Evolutionary conservation across 192 early-diverging fungal species (phyloP).

Genomic region (Geosiphon pyriformis): DNA sequence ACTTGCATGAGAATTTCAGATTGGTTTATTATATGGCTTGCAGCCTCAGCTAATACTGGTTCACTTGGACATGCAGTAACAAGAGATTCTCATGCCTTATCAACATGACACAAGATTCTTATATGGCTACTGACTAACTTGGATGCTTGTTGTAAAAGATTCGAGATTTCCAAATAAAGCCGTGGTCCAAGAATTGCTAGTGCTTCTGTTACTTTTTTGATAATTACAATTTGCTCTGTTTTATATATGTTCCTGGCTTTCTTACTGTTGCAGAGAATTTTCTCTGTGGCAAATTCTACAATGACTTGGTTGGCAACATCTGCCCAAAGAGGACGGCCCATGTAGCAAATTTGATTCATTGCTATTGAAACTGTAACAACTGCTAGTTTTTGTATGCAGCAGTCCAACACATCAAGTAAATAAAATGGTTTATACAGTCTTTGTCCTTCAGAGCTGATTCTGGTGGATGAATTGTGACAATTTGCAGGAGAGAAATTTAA

Average conservation of each 20-base stretch:
- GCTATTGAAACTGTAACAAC: constrained; percentile 4
- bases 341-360: constrained; percentile 3
- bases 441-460: constrained; percentile 1
- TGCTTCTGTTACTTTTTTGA: constrained; percentile 2
- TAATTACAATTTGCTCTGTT: neutral
- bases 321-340: constrained; percentile 9
- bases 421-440: constrained; percentile 14
- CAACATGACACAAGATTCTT: constrained; percentile 9
- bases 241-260: constrained; percentile 1
- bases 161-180: constrained; percentile 6
- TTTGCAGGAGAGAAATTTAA: constrained; percentile 10
- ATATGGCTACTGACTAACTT: constrained; percentile 11
- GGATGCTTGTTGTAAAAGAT: constrained; percentile 5
- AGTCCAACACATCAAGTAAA: constrained; percentile 1
- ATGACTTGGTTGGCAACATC: neutral
- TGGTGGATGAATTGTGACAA: constrained; percentile 4
- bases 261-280: neutral
- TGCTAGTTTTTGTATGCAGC: neutral
- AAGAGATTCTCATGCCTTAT: neutral
- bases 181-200: constrained; percentile 10
- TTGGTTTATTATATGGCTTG: neutral
- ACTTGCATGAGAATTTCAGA: too few relatives aligned
- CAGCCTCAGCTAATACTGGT: constrained; percentile 3
- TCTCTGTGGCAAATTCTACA: constrained; percentile 7
- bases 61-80: constrained; percentile 6